A percentile compares a stretch with the other conserved stretches of the same genome.
phyloP scores from a whole-genome alignment of 306 rosid species.

The Comarum palustre region DNA sequence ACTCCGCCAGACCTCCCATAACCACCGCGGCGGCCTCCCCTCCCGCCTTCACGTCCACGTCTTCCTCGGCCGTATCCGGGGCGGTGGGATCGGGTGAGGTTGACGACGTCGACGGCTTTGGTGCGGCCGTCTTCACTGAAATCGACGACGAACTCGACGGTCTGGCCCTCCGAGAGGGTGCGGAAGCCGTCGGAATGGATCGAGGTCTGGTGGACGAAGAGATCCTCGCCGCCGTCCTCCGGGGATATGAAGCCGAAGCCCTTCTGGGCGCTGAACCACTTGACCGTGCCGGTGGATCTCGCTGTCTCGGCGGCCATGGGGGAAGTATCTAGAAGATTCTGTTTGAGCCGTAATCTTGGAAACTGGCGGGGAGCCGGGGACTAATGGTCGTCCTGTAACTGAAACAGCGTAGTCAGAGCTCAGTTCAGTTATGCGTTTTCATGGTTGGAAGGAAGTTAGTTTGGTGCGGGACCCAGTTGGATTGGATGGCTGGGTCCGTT shows the following conservation, averaged over 20 bases:
- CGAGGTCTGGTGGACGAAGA: constrained; percentile 80
- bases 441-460: neutral
- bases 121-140: constrained; percentile 52
- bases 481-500: neutral
- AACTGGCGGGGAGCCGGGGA: too few species aligned
- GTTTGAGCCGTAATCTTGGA: neutral
- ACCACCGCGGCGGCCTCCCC: constrained; percentile 22
- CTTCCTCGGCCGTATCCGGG: constrained; percentile 26
- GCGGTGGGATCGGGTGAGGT: constrained; percentile 36
- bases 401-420: neutral
- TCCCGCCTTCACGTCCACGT: constrained; percentile 33
- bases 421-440: neutral
- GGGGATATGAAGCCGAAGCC: constrained; percentile 84
- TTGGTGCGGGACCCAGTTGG: neutral
- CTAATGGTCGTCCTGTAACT: constrained; percentile 2
- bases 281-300: constrained; percentile 64
- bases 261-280: constrained; percentile 73
- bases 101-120: constrained; percentile 64
- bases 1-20: constrained; percentile 29
- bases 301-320: constrained; percentile 50
- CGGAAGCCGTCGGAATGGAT: constrained; percentile 75
- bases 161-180: constrained; percentile 56
- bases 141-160: constrained; percentile 53
- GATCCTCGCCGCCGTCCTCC: constrained; percentile 55
- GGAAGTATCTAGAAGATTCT: constrained; percentile 30